Evolutionary conservation across 768 basidiomycete genomes (phyloP).

Genomic region (Termitomyces sp.): DNA sequence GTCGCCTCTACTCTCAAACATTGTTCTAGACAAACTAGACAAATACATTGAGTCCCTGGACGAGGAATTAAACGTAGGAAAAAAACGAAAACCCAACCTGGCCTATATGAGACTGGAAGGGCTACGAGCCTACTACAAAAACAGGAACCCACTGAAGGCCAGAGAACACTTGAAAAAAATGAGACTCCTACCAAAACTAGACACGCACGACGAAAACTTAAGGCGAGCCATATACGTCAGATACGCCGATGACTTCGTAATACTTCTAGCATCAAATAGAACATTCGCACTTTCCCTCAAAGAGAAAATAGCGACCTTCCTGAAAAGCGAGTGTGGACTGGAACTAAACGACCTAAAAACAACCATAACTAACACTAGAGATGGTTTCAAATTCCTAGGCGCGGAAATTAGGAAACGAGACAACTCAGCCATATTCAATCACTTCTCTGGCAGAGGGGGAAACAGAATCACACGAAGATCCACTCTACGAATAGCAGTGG

Average conservation of each 20-base stretch:
- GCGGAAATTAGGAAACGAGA: background rate
- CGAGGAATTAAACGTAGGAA: background rate
- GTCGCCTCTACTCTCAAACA: background rate
- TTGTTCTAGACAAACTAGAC: too few species aligned
- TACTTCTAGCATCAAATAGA: background rate
- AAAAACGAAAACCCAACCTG: background rate
- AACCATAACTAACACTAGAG: background rate
- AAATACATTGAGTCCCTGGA: background rate
- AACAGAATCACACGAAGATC: background rate
- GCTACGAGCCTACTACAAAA: background rate
- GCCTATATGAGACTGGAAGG: background rate
- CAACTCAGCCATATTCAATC: background rate
- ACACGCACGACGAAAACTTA: background rate
- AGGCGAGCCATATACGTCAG: background rate
- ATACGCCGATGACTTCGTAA: background rate
- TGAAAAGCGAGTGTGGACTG: background rate
- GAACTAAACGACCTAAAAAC: background rate
- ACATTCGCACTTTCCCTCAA: background rate
- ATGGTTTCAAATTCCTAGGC: background rate
- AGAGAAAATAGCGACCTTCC: background rate
- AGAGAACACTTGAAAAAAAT: background rate
- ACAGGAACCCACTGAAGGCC: background rate
- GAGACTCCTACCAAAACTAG: background rate
- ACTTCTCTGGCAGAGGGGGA: background rate
- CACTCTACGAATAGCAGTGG: background rate